Base-by-base conservation (phyloP, 2,329 filamentous ascomycete species). In the Penicillium digitatum region DNA sequence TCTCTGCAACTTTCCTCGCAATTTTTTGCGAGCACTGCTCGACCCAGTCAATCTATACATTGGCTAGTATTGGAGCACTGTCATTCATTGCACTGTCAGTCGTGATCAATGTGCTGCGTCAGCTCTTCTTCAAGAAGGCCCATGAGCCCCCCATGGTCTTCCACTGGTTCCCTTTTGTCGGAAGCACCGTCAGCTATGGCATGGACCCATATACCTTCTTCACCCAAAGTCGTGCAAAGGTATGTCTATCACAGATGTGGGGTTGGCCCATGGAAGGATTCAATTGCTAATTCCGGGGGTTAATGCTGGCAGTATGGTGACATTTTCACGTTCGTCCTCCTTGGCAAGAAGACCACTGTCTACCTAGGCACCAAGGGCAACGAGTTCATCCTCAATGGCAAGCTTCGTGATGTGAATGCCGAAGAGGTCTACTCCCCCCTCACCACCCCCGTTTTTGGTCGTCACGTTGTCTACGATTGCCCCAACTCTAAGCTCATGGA, bases 401-500 rank as follows among this genome's bases (percentile, higher is more conserved):
- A 94, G 78, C 81, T 90, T 67, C 90, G 88, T 77, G 90, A 95
- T 69, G 87, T 95, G 66, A 91, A 88, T 70, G 91, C 91, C 34
- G 91, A 95, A 75, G 90, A 96, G 67, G 89, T 95, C 61, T 95
- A 95, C 76, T 87, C 84, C 52, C 87, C 89, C 53, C 80, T 96
- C 54, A 84, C 81, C 24, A 85, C 82, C 6, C 83, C 83, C 42
- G 83, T 86, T 3, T 95, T 95, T 70, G 90, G 90, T 63, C 86
- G 84, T 66, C 87, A 92, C 76, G 90, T 95, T 26, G 89, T 95
- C 51, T 95, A 95, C 71, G 90, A 95, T 72, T 94, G 90, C 76
- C 89, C 90, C 39, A 95, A 95, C 72, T 81, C 89, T 55, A 95
- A 95, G 76, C 82, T 95, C 69, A 95, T 95, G 90, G 90, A 95